Base-by-base conservation (phyloP, 2,329 filamentous ascomycete species). In the Fusarium palustre region DNA sequence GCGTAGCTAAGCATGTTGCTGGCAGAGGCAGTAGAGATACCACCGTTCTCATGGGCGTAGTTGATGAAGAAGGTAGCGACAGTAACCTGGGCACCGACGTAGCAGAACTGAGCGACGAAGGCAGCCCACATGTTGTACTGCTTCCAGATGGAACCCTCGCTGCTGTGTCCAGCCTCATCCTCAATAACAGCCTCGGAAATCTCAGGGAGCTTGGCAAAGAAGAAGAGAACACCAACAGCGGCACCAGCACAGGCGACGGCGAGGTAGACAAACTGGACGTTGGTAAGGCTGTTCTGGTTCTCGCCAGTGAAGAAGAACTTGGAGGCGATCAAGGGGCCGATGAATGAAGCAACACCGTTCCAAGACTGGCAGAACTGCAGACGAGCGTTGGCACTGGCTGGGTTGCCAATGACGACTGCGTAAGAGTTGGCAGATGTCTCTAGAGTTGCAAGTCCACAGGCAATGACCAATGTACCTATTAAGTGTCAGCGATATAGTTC, bases 71-170 rank as follows among this genome's bases (percentile, higher is more conserved):
- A 92, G 30, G 79, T 80, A 5, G 88, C 88, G 62, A 90, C 85
- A 61, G 86, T 87, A 31, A 90, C 83, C 77, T 94, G 92, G 1
- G 91, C 88, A 58, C 92, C 92, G 0, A 84, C 90, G 78, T 95
- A 96, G 78, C 89, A 92, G 79, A 94, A 93, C 74, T 95, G 91
- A 1, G 91, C 90, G 71, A 89, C 86, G 0, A 91, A 87, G 18
- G 91, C 92, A 71, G 93, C 91, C 83, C 93, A 93, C 18, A 94
- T 84, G 30, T 88, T 87, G 77, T 91, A 93, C 74, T 93, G 90
- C 80, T 91, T 91, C 76, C 84, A 81, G 71, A 93, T 85, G 0
- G 91, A 88, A 72, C 87, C 85, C 71, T 89, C 85, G 53, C 85
- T 81, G 61, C 82, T 83, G 48, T 83, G 84, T 16, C 84, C 84